Base-by-base conservation (phyloP, 2,329 filamentous ascomycete genomes). In the Fusarium palustre region DNA sequence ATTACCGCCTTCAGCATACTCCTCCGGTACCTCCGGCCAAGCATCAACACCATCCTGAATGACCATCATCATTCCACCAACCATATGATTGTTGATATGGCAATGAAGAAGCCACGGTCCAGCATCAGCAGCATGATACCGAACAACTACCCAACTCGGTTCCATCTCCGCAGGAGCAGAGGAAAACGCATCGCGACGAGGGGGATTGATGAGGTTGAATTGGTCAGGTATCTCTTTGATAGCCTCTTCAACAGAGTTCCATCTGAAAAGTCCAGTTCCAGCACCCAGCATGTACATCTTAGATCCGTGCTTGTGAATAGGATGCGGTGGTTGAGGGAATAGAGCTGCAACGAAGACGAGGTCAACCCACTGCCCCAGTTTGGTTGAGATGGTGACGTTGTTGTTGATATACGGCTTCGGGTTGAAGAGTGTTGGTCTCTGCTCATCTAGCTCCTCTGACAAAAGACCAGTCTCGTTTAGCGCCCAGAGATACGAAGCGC, bases 261-360 rank as follows among this genome's bases (percentile, higher is more conserved):
- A 90, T 15, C 79, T 82, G 73, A 86, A 91, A 2, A 67, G 56
- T 0, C 86, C 86, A 0, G 68, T 70, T 3, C 87, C 88, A 0
- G 77, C 60, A 2, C 88, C 88, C 34, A 91, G 81, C 22, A 84
- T 77, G 70, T 82, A 90, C 78, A 86, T 87, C 74, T 88, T 88
- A 70, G 85, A 87, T 47, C 85, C 84, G 76, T 91, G 88, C 79
- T 90, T 90, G 81, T 91, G 88, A 52, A 91, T 86, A 0, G 87
- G 85, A 61, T 91, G 88, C 12, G 78, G 72, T 1, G 79, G 86
- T 70, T 87, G 85, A 9, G 84, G 78, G 5, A 77, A 76, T 3
- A 73, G 73, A n/a, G 76, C 74, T 3, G 84, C 77, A 31, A 81
- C 76, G 61, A 88, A 80, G 65, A 89, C 79, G n/a, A 88, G 72